Base-by-base conservation (phyloP, 352 stramenopile genomes). In the Phytophthora pini region DNA sequence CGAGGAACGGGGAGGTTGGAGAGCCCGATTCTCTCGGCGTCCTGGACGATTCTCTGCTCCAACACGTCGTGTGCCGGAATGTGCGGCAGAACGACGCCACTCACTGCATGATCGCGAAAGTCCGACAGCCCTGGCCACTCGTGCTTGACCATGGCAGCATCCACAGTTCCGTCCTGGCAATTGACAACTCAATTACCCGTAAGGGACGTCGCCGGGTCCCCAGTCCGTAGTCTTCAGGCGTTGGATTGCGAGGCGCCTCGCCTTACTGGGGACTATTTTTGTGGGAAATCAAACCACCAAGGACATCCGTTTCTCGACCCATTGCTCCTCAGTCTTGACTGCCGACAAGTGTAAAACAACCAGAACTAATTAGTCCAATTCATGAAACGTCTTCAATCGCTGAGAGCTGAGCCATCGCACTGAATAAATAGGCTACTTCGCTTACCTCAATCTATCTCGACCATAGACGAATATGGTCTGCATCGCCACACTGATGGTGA, bases 91-190 rank as follows among this genome's bases (percentile, higher is more conserved):
- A 69, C 52, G 9, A 77, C 48, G n/a, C 56, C 70, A 24, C 51
- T 65, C 27, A 64, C 53, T 13, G 65, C 53, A 47, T 65, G 65
- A 29, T 65, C 46, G 13, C 59, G 65, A 39, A 69, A 61, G 3
- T 73, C 65, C 15, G 65, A 68, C 46, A 65, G 27, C 12, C 48
- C 29, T 24, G 65, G 59, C 65, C 60, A 74, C 36, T 66, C 65
- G 41, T 49, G 60, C 48, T 74, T 74, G 17, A 65, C 54, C 65
- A 74, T 74, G n/a, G 0, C 49, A 61, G 54, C 52, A 57, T 66
- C 48, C 52, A 60, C 31, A 36, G 31, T 36, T 36, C 31, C 31
- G 31, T 13, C 9, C 31, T 36, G 31, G 31, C 31, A 36, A 36
- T 36, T 36, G 31, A 36, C 8, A 4, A 36, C 31, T 36, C 31